Evolutionary conservation across 148 eudicot genomes (phyloP).

Genomic region (Dianthus caryophyllus): DNA sequence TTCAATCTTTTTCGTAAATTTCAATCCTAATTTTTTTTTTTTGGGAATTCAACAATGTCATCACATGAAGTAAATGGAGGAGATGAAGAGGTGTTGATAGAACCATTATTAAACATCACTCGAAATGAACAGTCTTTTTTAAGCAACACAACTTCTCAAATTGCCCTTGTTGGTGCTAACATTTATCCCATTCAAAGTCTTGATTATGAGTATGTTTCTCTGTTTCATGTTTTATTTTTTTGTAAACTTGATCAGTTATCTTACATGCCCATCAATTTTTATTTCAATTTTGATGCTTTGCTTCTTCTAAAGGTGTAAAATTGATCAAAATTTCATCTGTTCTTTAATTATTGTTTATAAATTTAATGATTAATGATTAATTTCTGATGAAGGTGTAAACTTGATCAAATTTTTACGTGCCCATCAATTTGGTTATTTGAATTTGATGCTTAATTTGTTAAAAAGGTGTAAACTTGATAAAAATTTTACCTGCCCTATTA

Average conservation of each 20-base stretch:
- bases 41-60: slow-evolving; percentile 11
- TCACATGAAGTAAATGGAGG: slow-evolving; percentile 11
- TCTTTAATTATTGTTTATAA: too few relatives aligned
- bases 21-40: background rate
- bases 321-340: too few relatives aligned
- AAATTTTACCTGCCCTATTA: background rate
- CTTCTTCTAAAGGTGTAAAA: background rate
- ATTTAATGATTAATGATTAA: too few relatives aligned
- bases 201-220: slow-evolving; percentile 56
- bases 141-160: slow-evolving; percentile 57
- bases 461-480: background rate
- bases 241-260: too few relatives aligned
- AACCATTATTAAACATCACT: slow-evolving; percentile 27
- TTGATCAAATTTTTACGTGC: too few relatives aligned
- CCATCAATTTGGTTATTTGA: background rate
- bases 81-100: slow-evolving; percentile 26
- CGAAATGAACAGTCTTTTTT: slow-evolving; percentile 24
- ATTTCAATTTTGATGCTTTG: background rate
- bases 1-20: background rate
- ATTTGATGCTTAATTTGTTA: background rate
- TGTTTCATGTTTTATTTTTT: background rate
- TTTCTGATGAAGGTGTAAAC: too few relatives aligned
- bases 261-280: background rate
- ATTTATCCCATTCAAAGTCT: slow-evolving; percentile 75
- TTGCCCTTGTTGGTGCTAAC: slow-evolving; percentile 73